Evolutionary conservation across 768 basidiomycete genomes (phyloP).

Genomic region (Pleurotus pulmonarius): DNA sequence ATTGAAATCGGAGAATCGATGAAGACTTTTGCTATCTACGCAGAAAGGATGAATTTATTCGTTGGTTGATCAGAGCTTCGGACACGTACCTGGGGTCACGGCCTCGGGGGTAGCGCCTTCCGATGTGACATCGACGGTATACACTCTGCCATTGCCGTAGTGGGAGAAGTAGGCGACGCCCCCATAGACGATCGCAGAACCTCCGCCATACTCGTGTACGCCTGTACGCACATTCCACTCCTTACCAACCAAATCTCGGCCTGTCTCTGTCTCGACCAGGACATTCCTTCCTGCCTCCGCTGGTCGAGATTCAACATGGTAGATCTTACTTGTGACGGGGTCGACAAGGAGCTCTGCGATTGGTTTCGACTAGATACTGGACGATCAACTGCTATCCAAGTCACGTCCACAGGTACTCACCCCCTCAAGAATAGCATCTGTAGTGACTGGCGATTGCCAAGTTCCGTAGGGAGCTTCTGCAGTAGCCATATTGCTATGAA

Average conservation of each 20-base stretch:
- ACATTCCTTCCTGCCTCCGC: constrained; percentile 25
- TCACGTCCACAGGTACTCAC: no score
- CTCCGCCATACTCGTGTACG: constrained; percentile 76
- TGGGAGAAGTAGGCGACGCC: constrained; percentile 59
- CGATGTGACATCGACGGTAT: constrained; percentile 26
- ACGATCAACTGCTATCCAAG: no score
- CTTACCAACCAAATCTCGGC: constrained; percentile 43
- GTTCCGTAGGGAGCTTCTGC: constrained; percentile 47
- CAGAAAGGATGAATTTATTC: background rate
- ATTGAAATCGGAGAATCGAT: constrained; percentile 52
- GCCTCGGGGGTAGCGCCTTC: constrained; percentile 28
- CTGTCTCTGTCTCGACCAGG: constrained; percentile 37
- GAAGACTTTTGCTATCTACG: constrained; percentile 30
- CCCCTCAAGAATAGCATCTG: constrained; percentile 41
- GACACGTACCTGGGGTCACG: constrained; percentile 49
- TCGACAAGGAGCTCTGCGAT: constrained; percentile 14
- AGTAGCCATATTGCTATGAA: background rate
- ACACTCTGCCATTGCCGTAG: constrained; percentile 49
- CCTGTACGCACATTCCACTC: constrained; percentile 52
- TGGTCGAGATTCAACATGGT: constrained; percentile 13
- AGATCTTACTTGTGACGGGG: constrained; percentile 3
- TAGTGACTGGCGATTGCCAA: constrained; percentile 52
- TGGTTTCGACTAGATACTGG: constrained; percentile 10
- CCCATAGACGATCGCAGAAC: constrained; percentile 47
- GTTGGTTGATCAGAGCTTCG: background rate